These are phyloP conservation scores for Galeopsis tetrahit DNA, from an alignment of 257 asterid genomes.

Conservation along the genomic window DNA sequence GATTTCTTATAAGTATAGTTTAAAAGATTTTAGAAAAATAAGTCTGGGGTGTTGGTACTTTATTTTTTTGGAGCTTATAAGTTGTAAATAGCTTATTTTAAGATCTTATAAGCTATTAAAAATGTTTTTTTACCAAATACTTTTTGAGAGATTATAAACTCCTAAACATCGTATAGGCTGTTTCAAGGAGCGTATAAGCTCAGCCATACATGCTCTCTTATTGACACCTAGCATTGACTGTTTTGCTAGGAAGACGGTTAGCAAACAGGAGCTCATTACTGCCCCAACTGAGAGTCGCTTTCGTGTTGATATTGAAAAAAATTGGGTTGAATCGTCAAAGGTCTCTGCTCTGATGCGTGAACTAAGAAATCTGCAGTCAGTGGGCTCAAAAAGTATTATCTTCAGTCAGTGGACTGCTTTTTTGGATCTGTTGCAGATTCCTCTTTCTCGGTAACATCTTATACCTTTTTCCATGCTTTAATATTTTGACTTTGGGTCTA, in stretches of 20 bases:
- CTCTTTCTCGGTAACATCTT: conserved; percentile 70
- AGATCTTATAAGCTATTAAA: too few relatives aligned
- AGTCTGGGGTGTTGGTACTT: too few relatives aligned
- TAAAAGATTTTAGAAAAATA: too few relatives aligned
- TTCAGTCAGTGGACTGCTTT: conserved; percentile 99
- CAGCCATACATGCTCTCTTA: not conserved
- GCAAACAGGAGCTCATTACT: conserved; percentile 88
- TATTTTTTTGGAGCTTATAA: too few relatives aligned
- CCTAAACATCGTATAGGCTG: too few relatives aligned
- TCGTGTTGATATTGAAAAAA: conserved; percentile 78
- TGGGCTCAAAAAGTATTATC: conserved; percentile 84
- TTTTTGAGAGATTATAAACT: too few relatives aligned
- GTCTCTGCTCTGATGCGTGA: conserved; percentile 85
- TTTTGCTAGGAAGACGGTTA: conserved; percentile 63
- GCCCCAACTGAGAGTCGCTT: conserved; percentile 94
- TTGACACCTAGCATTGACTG: conserved; percentile 28
- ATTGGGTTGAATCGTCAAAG: conserved; percentile 95
- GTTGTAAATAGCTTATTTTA: too few relatives aligned
- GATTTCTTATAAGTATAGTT: too few relatives aligned
- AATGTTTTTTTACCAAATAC: too few relatives aligned
- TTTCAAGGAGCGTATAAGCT: too few relatives aligned
- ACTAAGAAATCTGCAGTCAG: conserved; percentile 49
- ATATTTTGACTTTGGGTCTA: not conserved
- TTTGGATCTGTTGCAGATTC: conserved; percentile 89
- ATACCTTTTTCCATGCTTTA: conserved; percentile 12